A percentile compares a stretch with the other conserved stretches of the same genome.
Conservation (phyloP, 139 green algal species). For the Closterium sp. region DNA sequence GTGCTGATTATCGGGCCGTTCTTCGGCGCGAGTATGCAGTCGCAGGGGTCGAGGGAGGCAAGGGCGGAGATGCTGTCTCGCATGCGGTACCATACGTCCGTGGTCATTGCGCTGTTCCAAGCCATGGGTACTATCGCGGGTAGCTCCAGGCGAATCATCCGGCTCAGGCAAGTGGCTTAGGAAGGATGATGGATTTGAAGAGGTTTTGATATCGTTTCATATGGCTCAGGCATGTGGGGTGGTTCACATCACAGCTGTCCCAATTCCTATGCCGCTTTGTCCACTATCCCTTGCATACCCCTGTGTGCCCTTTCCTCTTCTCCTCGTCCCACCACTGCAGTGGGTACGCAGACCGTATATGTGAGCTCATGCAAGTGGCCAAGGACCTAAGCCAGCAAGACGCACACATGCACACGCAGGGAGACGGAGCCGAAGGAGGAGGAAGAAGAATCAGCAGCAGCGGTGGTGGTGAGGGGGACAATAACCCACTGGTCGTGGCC, state of each 20-base stretch:
- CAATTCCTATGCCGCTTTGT: no score
- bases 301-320: not conserved
- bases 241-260: no score
- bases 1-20: slow-evolving; percentile 81
- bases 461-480: no score
- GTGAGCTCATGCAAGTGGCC: slow-evolving; percentile 32
- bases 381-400: slow-evolving; percentile 6
- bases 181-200: no score
- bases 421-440: no score
- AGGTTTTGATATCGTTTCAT: no score
- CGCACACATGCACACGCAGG: not conserved
- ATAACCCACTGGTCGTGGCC: no score
- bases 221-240: no score
- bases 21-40: slow-evolving; percentile 65
- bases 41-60: slow-evolving; percentile 52
- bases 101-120: slow-evolving; percentile 72
- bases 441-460: no score
- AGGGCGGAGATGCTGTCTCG: slow-evolving; percentile 71
- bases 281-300: not conserved
- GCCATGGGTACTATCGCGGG: slow-evolving; percentile 65
- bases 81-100: slow-evolving; percentile 80
- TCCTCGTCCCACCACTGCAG: not conserved
- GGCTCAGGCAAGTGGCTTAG: slow-evolving; percentile 15
- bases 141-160: slow-evolving; percentile 12
- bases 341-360: slow-evolving; percentile 62